Evolutionary conservation across 345 rosid species (phyloP).

Genomic region (Rubroshorea leprosula): DNA sequence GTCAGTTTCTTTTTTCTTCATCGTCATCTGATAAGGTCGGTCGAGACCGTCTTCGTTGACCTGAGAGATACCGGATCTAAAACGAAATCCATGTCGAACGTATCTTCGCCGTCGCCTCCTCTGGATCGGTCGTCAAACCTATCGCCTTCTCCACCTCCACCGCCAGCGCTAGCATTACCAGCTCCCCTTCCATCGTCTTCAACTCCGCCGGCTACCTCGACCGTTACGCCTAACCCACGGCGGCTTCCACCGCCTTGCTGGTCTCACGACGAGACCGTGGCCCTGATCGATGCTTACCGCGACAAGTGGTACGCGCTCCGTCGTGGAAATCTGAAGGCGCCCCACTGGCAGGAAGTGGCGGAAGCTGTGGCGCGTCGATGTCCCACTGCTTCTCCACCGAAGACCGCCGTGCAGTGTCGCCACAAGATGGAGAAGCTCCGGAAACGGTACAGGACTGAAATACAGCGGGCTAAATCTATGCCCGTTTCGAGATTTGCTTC

Average conservation of each 20-base stretch:
- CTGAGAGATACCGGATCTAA: not conserved
- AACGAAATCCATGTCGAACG: slow-evolving; percentile 28
- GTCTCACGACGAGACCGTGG: slow-evolving; percentile 82
- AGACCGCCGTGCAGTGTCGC: slow-evolving; percentile 89
- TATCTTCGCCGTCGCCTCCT: slow-evolving; percentile 30
- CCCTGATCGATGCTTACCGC: slow-evolving; percentile 72
- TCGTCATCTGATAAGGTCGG: slow-evolving; percentile 15
- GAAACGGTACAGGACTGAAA: slow-evolving; percentile 79
- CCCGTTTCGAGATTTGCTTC: slow-evolving; percentile 72
- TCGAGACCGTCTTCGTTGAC: slow-evolving; percentile 14
- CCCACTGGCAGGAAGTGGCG: slow-evolving; percentile 95
- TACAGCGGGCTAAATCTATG: slow-evolving; percentile 80
- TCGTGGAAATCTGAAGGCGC: slow-evolving; percentile 88
- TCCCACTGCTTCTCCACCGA: slow-evolving; percentile 54
- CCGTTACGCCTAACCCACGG: slow-evolving; percentile 41
- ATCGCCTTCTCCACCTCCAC: slow-evolving; percentile 20
- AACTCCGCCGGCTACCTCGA: slow-evolving; percentile 13
- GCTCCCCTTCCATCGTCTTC: slow-evolving; percentile 21
- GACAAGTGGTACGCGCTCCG: slow-evolving; percentile 89
- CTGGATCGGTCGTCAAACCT: slow-evolving; percentile 11
- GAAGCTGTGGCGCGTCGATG: slow-evolving; percentile 53
- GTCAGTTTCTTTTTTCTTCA: slow-evolving; percentile 27
- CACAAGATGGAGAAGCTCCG: slow-evolving; percentile 99
- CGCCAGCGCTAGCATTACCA: slow-evolving; percentile 20
- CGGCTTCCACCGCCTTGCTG: slow-evolving; percentile 97